Conservation (phyloP, 2,329 filamentous ascomycete genomes). For the Xylaria sp. region DNA sequence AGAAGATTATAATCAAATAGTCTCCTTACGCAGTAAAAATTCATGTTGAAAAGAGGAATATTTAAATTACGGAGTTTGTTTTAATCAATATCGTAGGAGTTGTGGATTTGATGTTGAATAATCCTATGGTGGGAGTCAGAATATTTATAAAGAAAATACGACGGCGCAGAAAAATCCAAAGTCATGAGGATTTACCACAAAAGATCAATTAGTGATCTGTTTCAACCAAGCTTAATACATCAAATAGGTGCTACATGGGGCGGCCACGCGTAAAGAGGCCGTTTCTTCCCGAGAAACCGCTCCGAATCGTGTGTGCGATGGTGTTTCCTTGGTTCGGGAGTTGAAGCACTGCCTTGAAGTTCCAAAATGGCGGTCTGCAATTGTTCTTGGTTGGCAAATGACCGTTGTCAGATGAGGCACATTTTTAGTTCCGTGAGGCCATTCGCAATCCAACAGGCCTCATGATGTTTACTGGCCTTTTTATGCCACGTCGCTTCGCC, state of each 20-base stretch:
- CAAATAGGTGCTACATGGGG: background rate
- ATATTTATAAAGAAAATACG: conserved; percentile 9
- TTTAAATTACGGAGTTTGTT: background rate
- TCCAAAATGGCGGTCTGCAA: background rate
- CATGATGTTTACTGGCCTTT: conserved; percentile 1
- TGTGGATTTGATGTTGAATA: background rate
- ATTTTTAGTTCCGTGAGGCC: conserved; percentile 6
- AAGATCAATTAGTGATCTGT: too few species aligned
- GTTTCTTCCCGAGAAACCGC: background rate
- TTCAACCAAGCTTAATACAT: background rate
- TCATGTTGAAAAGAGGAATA: background rate
- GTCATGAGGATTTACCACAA: background rate
- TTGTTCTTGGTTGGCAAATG: background rate
- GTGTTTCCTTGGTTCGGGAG: conserved; percentile 10
- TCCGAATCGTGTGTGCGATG: background rate
- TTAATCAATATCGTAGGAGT: background rate
- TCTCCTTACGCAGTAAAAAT: conserved; percentile 18
- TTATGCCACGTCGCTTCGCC: conserved; percentile 5
- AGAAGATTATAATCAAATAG: background rate
- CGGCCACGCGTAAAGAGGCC: background rate
- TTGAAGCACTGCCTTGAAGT: conserved; percentile 17
- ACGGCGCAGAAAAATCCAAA: background rate
- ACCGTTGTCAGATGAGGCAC: conserved; percentile 4
- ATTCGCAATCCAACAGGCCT: background rate
- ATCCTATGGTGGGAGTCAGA: background rate